Percentiles rank a stretch among this genome's conserved stretches.
Conservation (phyloP, 441 rosid genomes). For the Adansonia rubrostipa region DNA sequence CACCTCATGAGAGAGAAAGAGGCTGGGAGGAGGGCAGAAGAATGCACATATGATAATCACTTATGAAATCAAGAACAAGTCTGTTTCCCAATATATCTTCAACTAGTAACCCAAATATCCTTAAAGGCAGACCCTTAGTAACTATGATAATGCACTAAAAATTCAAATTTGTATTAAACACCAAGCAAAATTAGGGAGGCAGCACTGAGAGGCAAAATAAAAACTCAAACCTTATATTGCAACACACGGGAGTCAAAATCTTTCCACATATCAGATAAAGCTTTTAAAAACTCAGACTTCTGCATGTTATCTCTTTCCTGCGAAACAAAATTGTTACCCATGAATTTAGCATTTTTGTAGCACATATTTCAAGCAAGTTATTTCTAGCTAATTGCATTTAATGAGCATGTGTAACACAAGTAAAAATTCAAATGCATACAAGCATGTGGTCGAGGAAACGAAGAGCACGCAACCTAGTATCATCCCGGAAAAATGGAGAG, state of each 20-base stretch:
- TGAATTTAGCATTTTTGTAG: constrained; percentile 6
- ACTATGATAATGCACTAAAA: neutral
- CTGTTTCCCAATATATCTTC: neutral
- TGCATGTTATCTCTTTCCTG: constrained; percentile 99
- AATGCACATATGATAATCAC: neutral
- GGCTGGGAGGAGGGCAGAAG: neutral
- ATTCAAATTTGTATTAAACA: neutral
- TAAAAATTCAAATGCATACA: constrained; percentile 57
- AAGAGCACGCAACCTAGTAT: constrained; percentile 97
- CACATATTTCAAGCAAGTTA: constrained; percentile 11
- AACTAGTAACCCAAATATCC: neutral
- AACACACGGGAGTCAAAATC: constrained; percentile 94
- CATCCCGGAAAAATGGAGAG: constrained; percentile 86
- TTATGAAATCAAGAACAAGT: neutral
- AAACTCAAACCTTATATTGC: constrained; percentile 83
- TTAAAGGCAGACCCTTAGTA: neutral
- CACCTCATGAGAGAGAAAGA: constrained; percentile 4
- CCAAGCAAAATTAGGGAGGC: constrained; percentile 10
- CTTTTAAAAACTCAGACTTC: constrained; percentile 97
- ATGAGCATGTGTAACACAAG: constrained; percentile 18
- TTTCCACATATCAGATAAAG: constrained; percentile 98
- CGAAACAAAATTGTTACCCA: constrained; percentile 30
- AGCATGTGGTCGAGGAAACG: constrained; percentile 99
- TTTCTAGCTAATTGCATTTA: constrained; percentile 9
- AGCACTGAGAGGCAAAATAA: constrained; percentile 16